Base-by-base conservation (phyloP, 257 asterid genomes). In the Craterostigma plantagineum region DNA sequence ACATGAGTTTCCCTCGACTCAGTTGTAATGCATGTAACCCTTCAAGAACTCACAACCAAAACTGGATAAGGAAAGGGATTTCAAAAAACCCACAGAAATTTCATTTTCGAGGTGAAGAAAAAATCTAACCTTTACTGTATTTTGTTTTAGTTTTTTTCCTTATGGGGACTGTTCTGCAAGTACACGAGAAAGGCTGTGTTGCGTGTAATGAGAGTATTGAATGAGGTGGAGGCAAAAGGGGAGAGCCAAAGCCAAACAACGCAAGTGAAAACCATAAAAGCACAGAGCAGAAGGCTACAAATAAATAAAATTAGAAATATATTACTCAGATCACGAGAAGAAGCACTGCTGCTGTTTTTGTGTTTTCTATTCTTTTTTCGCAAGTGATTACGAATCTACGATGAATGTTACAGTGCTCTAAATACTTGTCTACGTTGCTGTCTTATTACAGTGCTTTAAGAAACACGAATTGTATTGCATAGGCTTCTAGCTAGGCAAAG, bases 271-370 rank as follows among this genome's bases (percentile, higher is more conserved):
- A 63, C 65, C 48, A 55, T 58, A 63, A 63, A 63, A 60, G 30
- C 46, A 52, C 56, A 68, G 62, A 58, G 57, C 45, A 68, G 13
- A 35, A 35, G 40, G 9, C 40, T n/a, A 35, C 3, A n/a, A 35
- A 35, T 56, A 23, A n/a, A n/a, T n/a, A n/a, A n/a, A n/a, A n/a
- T n/a, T n/a, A n/a, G n/a, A n/a, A n/a, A 23, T 23, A 23, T 23
- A 23, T 65, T 54, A 65, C 46, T 46, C 59, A 56, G 54, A 61
- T 65, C 72, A 65, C 72, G 72, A 65, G 72, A 65, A 61, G 46
- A 38, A 46, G 40, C 72, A 47, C 50, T 50, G 62, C 46, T n/a
- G n/a, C n/a, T n/a, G n/a, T n/a, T n/a, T n/a, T n/a, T n/a, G n/a
- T n/a, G n/a, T n/a, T n/a, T n/a, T n/a, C n/a, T n/a, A n/a, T n/a